Evolutionary conservation across 257 asterid species (phyloP).

Genomic region (Linderniella brevidens): DNA sequence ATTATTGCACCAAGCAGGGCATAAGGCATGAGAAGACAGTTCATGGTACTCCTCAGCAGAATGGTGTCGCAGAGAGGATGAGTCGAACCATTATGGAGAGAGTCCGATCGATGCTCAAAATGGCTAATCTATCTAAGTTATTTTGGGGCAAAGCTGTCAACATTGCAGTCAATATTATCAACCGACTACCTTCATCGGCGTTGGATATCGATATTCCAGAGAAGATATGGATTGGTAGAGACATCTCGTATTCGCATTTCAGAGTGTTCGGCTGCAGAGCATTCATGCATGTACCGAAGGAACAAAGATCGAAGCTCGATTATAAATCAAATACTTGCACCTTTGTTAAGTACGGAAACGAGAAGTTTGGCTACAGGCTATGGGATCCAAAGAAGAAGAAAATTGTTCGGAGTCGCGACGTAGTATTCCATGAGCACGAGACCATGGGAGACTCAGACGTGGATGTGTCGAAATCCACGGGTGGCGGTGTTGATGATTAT

Average conservation of each 20-base stretch:
- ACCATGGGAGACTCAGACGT: background rate
- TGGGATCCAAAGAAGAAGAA: background rate
- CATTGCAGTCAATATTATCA: background rate
- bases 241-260: background rate
- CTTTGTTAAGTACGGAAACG: background rate
- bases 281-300: background rate
- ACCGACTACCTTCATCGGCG: background rate
- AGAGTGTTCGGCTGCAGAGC: background rate
- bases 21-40: background rate
- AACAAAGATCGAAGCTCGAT: conserved; percentile 1
- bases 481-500: background rate
- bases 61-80: conserved; percentile 1
- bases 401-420: background rate
- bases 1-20: background rate
- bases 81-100: background rate
- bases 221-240: background rate
- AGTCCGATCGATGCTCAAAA: background rate
- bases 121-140: background rate
- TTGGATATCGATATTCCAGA: background rate
- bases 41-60: background rate
- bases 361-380: background rate
- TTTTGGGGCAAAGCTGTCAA: background rate
- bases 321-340: background rate
- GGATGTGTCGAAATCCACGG: background rate
- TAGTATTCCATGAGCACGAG: conserved; percentile 1